These are phyloP conservation scores for Cladophialophora chaetospira DNA, from an alignment of 2,329 filamentous ascomycete genomes.

Conservation along the genomic window DNA sequence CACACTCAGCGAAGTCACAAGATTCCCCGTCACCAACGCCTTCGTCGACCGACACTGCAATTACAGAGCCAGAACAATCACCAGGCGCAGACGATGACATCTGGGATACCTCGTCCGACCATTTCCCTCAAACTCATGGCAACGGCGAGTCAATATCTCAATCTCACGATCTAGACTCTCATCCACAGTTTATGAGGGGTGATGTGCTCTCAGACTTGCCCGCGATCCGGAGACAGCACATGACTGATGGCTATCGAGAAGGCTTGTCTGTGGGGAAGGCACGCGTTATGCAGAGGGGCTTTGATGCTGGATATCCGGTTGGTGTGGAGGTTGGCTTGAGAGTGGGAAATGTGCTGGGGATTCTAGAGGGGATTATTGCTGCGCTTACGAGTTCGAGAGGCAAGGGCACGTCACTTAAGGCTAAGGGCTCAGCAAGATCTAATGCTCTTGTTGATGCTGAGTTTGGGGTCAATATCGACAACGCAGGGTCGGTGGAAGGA, in stretches of 20 bases:
- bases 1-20: not conserved
- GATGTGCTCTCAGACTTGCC: slow-evolving; percentile 65
- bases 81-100: slow-evolving; percentile 28
- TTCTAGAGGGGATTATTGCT: slow-evolving; percentile 69
- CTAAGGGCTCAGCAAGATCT: no score
- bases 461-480: no score
- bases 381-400: slow-evolving; percentile 38
- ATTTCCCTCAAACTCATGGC: slow-evolving; percentile 10
- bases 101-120: slow-evolving; percentile 30
- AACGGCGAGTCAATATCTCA: not conserved
- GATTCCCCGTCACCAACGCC: slow-evolving; percentile 2
- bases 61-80: slow-evolving; percentile 28
- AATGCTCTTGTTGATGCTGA: no score
- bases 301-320: slow-evolving; percentile 86
- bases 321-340: slow-evolving; percentile 77
- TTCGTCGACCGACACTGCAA: slow-evolving; percentile 20
- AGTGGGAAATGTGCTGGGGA: slow-evolving; percentile 73
- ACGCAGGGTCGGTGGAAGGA: no score
- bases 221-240: slow-evolving; percentile 73
- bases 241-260: slow-evolving; percentile 86
- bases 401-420: not conserved
- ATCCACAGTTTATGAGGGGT: not conserved
- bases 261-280: slow-evolving; percentile 77
- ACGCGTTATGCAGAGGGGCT: slow-evolving; percentile 76
- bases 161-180: not conserved